phyloP scores from a whole-genome alignment of 2,329 filamentous ascomycete genomes.

The Verticillium tricorpus region DNA sequence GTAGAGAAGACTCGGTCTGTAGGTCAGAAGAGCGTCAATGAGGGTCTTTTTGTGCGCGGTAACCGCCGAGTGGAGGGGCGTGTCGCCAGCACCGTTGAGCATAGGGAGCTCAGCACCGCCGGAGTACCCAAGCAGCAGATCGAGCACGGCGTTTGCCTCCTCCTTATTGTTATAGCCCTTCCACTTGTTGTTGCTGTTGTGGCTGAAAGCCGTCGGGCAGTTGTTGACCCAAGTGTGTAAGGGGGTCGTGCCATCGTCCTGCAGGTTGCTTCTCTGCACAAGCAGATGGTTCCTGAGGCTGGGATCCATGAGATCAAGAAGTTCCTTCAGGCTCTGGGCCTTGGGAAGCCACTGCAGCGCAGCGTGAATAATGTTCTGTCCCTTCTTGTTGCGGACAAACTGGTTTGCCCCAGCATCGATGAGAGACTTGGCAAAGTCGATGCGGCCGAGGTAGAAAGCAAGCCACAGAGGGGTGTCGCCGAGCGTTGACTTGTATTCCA shows the following conservation, averaged over 20 bases:
- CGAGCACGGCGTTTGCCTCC: slow-evolving; percentile 36
- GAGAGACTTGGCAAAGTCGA: slow-evolving; percentile 54
- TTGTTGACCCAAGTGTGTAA: slow-evolving; percentile 54
- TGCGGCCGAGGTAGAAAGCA: slow-evolving; percentile 54
- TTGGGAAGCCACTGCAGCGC: slow-evolving; percentile 32
- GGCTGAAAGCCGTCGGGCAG: slow-evolving; percentile 3
- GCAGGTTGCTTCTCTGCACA: slow-evolving; percentile 48
- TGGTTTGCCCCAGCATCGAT: slow-evolving; percentile 68
- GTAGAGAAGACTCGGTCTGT: slow-evolving; percentile 55
- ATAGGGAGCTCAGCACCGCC: slow-evolving; percentile 51
- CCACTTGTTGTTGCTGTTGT: slow-evolving; percentile 4
- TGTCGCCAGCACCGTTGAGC: slow-evolving; percentile 62
- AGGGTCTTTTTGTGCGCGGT: slow-evolving; percentile 29
- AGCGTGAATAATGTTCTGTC: slow-evolving; percentile 66
- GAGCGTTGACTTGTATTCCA: slow-evolving; percentile 56
- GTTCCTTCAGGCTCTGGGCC: slow-evolving; percentile 29
- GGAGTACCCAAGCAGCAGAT: slow-evolving; percentile 49
- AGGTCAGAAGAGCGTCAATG: slow-evolving; percentile 44
- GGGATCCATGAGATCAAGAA: slow-evolving; percentile 56
- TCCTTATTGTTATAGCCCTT: slow-evolving; percentile 12
- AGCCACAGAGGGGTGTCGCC: slow-evolving; percentile 65
- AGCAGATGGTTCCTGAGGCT: slow-evolving; percentile 54
- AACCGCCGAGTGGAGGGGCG: slow-evolving; percentile 56
- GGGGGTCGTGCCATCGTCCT: slow-evolving; percentile 55
- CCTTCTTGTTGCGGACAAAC: slow-evolving; percentile 52